These are phyloP conservation scores for Pyropia haitanensis DNA, from an alignment of 23 red algal species.

Conservation along the genomic window DNA sequence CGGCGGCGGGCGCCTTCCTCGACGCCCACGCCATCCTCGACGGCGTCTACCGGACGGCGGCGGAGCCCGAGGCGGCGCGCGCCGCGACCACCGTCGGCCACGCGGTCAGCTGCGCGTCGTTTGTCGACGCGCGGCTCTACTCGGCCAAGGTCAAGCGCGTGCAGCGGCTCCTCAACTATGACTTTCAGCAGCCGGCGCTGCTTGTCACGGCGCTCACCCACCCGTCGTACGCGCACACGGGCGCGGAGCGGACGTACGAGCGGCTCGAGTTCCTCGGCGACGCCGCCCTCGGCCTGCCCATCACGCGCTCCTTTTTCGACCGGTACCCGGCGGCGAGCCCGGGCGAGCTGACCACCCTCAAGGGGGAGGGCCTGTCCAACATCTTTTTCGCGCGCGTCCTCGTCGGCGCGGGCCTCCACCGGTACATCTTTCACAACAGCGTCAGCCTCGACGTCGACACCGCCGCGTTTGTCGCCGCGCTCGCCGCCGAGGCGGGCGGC, in stretches of 20 bases:
- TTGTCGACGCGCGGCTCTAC: constrained; percentile 14
- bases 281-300: constrained; percentile 41
- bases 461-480: constrained; percentile 18
- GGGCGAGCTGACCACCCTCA: constrained; percentile 34
- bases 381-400: constrained; percentile 55
- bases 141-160: constrained; percentile 13
- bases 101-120: constrained; percentile 8
- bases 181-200: constrained; percentile 27
- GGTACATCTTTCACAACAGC: constrained; percentile 33
- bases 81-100: not conserved
- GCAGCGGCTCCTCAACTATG: constrained; percentile 34
- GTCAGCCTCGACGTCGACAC: constrained; percentile 19
- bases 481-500: constrained; percentile 24
- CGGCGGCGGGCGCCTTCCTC: constrained; percentile 15
- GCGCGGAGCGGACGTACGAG: constrained; percentile 38
- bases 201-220: constrained; percentile 56
- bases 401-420: constrained; percentile 30
- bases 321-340: constrained; percentile 35
- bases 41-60: constrained; percentile 8
- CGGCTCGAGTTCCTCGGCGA: constrained; percentile 62
- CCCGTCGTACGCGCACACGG: constrained; percentile 17
- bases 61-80: not conserved
- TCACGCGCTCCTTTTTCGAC: constrained; percentile 32
- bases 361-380: constrained; percentile 46
- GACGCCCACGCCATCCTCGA: constrained; percentile 30